Percentiles rank a stretch among this genome's conserved stretches.
phyloP scores from a whole-genome alignment of 2,329 filamentous ascomycete species.

The Escovopsis sp. region DNA sequence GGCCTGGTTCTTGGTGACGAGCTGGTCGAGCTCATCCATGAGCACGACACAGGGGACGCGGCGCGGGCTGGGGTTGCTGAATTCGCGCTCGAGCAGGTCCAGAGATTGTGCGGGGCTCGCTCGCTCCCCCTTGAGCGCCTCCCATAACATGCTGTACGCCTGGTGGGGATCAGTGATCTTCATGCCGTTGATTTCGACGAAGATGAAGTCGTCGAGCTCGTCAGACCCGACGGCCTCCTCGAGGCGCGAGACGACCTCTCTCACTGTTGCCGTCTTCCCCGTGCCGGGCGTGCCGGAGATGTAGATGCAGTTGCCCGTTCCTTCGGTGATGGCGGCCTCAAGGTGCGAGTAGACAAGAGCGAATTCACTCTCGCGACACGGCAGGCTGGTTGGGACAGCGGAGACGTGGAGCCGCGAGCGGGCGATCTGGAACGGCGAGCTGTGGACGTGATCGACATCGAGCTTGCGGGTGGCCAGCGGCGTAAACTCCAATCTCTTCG shows the following conservation, averaged over 20 bases:
- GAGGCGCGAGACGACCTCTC: constrained; percentile 80
- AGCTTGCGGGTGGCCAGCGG: constrained; percentile 80
- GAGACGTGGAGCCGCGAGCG: constrained; percentile 84
- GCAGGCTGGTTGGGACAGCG: constrained; percentile 74
- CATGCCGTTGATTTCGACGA: constrained; percentile 99
- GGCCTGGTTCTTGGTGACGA: constrained; percentile 96
- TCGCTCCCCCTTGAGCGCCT: constrained; percentile 83
- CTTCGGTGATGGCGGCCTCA: constrained; percentile 84
- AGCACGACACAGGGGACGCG: constrained; percentile 90
- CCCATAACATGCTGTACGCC: constrained; percentile 89
- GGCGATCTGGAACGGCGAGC: constrained; percentile 83
- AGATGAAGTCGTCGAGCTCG: constrained; percentile 95
- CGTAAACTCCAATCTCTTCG: constrained; percentile 81
- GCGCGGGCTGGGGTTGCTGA: constrained; percentile 77
- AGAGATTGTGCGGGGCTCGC: constrained; percentile 85
- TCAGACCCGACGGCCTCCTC: constrained; percentile 79
- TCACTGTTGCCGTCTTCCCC: constrained; percentile 92
- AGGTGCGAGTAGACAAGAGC: constrained; percentile 83
- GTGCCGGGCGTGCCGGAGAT: constrained; percentile 98
- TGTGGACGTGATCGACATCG: constrained; percentile 56
- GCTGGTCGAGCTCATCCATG: constrained; percentile 96
- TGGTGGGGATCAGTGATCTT: constrained; percentile 97
- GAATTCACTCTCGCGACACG: constrained; percentile 87
- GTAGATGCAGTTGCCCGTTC: constrained; percentile 91
- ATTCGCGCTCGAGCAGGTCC: constrained; percentile 81